Conservation (phyloP, 352 stramenopile species). For the Pythium myriotylum region DNA sequence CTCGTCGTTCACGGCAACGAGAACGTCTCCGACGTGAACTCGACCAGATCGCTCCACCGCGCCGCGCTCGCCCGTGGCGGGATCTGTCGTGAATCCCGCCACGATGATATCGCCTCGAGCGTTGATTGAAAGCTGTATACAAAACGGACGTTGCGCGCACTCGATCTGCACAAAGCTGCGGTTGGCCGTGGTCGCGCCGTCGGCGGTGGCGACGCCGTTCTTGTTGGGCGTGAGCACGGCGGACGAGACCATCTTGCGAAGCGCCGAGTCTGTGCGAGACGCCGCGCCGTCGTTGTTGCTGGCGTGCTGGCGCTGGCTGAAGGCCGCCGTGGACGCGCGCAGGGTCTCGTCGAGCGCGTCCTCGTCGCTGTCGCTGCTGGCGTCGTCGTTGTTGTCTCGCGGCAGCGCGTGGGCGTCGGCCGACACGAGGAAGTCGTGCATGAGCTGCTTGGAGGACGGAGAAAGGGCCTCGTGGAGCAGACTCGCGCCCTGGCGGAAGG, state of each 20-base stretch:
- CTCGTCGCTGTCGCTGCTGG: slow-evolving; percentile 1
- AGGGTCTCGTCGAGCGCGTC: slow-evolving; percentile 4
- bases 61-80: slow-evolving; percentile 23
- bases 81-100: slow-evolving; percentile 42
- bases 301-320: slow-evolving; percentile 5
- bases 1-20: slow-evolving; percentile 64
- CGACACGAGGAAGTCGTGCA: slow-evolving; percentile 51
- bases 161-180: slow-evolving; percentile 48
- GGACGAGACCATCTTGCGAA: slow-evolving; percentile 17
- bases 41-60: slow-evolving; percentile 44
- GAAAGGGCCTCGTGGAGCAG: slow-evolving; percentile 65
- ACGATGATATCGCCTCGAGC: slow-evolving; percentile 47
- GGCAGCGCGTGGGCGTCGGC: slow-evolving; percentile 4
- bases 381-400: neutral
- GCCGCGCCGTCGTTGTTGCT: neutral
- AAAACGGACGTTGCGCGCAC: slow-evolving; percentile 50
- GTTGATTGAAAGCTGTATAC: slow-evolving; percentile 46
- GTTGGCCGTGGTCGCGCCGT: neutral
- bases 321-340: slow-evolving; percentile 8
- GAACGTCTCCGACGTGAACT: slow-evolving; percentile 55
- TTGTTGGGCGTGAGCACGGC: neutral
- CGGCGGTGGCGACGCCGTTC: neutral
- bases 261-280: neutral
- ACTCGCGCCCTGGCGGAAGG: slow-evolving; percentile 37
- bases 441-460: slow-evolving; percentile 45